phyloP scores from a whole-genome alignment of 2,329 filamentous ascomycete genomes.

The Monosporascus cannonballus region DNA sequence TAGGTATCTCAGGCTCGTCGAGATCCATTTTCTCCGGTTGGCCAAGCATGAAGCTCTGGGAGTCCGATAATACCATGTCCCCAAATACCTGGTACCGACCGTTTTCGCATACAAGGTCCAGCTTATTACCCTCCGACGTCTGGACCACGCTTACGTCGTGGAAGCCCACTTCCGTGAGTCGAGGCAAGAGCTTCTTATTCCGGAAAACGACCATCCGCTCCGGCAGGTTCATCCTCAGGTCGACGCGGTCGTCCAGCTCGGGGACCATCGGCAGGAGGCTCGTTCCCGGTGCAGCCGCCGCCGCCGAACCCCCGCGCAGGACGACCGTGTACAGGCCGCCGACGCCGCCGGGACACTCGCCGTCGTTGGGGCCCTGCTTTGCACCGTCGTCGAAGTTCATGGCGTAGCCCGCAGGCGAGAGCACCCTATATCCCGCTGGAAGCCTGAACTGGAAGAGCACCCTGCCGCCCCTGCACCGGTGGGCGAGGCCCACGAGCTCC shows the following conservation, averaged over 20 bases:
- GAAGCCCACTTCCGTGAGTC: not conserved
- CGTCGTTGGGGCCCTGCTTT: not conserved
- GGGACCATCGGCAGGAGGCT: not conserved
- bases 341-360: not conserved
- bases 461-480: not conserved
- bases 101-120: not conserved
- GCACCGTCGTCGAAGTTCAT: not conserved
- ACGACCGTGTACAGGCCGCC: slow-evolving; percentile 1
- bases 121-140: not conserved
- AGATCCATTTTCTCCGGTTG: not conserved
- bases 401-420: not conserved
- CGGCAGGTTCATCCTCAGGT: not conserved
- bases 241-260: not conserved
- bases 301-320: not conserved
- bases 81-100: not conserved
- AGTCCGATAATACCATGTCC: not conserved
- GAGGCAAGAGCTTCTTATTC: not conserved
- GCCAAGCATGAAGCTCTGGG: not conserved
- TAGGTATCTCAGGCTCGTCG: not conserved
- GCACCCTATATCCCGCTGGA: not conserved
- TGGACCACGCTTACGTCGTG: not conserved
- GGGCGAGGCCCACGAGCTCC: not conserved
- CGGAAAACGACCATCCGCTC: not conserved
- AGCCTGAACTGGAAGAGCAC: not conserved
- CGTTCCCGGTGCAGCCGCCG: not conserved